These are phyloP conservation scores for Periconia sp. DNA, from an alignment of 2,329 filamentous ascomycete genomes.

Conservation along the genomic window DNA sequence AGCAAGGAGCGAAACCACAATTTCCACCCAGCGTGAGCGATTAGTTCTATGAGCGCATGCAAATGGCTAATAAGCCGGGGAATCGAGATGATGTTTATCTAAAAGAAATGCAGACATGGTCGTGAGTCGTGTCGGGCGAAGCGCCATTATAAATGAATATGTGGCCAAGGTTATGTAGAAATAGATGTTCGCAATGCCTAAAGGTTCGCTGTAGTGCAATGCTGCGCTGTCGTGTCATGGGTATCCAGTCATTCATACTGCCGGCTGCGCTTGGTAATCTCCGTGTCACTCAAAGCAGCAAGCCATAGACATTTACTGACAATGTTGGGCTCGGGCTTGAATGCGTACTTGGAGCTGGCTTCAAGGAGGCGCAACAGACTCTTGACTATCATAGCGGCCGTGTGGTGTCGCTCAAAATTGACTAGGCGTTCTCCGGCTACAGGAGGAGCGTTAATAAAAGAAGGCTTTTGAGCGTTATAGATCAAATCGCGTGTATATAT, in stretches of 20 bases:
- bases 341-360: conserved; percentile 75
- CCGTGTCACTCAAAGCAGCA: conserved; percentile 75
- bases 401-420: conserved; percentile 83
- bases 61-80: conserved; percentile 21
- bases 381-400: conserved; percentile 78
- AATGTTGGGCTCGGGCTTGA: conserved; percentile 76
- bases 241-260: conserved; percentile 31
- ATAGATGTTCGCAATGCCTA: not conserved
- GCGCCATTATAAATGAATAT: conserved; percentile 2
- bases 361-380: conserved; percentile 79
- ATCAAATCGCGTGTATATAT: conserved; percentile 83
- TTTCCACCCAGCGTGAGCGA: conserved; percentile 32
- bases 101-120: conserved; percentile 24
- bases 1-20: conserved; percentile 7
- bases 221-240: not conserved
- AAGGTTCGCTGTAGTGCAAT: not conserved
- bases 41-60: conserved; percentile 30
- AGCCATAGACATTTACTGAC: conserved; percentile 87
- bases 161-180: not conserved
- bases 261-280: conserved; percentile 59
- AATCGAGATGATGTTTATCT: conserved; percentile 23
- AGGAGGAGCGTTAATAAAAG: conserved; percentile 72
- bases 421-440: conserved; percentile 67
- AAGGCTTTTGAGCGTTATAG: conserved; percentile 80
- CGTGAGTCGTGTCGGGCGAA: conserved; percentile 33